Base-by-base conservation (phyloP, 1,284 basidiomycete genomes). In the Ganoderma resinaceum region DNA sequence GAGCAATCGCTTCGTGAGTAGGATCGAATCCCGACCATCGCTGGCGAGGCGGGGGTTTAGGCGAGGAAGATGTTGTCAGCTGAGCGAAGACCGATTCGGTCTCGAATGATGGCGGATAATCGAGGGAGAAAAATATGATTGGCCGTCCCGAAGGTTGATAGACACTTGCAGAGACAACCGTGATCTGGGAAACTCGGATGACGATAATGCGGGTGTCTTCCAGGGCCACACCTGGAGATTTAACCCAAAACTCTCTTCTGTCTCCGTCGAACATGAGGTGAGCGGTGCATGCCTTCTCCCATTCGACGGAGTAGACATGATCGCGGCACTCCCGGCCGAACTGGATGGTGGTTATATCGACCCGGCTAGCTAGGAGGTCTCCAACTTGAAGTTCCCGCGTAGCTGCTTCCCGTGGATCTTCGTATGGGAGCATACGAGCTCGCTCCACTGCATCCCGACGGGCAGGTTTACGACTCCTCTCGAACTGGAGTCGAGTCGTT, bases 321-420 rank as follows among this genome's bases (percentile, higher is more conserved):
- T 89, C 87, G 31, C 85, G 81, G 69, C 86, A 89, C 67, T 83
- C 80, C 85, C 86, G 88, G 11, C 88, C 87, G 71, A 89, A 81
- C 66, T 83, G 81, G 42, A 91, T 73, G 3, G 79, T 74, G 4
- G 66, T 70, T 58, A 88, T 68, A 1, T 66, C 65, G 12, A 85
- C 76, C 11, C 63, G 43, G 23, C 76, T 72, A 4, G 71, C 65
- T 31, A 76, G 71, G 9, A 86, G 76, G 16, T 79, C 69, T 3
- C 67, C 52, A 5, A 76, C 70, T 7, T 76, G 77, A 18, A 70
- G 71, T 46, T 76, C 74, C 29, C 67, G 70, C 16, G 71, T 74
- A 60, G 82, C 76, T 6, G 78, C 70, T 9, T 76, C 74, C 37
- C 69, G 69, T 3, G 86, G 87, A 71, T 87, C 81, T 18, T 82